These are phyloP conservation scores for Cryptosporidium viatorum DNA, from an alignment of 169 alveolate genomes.

Conservation along the genomic window DNA sequence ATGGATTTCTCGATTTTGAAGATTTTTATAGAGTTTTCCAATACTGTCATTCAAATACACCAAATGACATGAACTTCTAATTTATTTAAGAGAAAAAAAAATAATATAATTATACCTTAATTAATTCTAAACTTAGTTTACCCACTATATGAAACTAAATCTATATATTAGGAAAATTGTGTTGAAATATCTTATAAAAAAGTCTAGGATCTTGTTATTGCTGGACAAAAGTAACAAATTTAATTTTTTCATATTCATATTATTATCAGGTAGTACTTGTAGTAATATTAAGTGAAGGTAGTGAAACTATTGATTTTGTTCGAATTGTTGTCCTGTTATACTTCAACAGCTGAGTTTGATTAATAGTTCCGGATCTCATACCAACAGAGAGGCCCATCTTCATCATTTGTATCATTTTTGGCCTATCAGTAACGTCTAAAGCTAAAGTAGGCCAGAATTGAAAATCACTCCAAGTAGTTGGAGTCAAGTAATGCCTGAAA, in stretches of 20 bases:
- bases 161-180: background rate
- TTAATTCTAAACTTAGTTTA: background rate
- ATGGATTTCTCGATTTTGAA: slow-evolving; percentile 70
- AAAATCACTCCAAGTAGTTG: slow-evolving; percentile 62
- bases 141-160: background rate
- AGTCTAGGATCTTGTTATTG: background rate
- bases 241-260: too few species aligned
- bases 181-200: too few species aligned
- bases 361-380: slow-evolving; percentile 31
- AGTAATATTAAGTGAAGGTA: slow-evolving; percentile 48
- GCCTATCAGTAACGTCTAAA: slow-evolving; percentile 56
- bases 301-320: slow-evolving; percentile 9
- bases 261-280: background rate
- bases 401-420: slow-evolving; percentile 72
- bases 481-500: slow-evolving; percentile 57
- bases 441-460: slow-evolving; percentile 67
- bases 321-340: slow-evolving; percentile 28
- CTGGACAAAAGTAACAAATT: too few species aligned
- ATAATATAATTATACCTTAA: background rate
- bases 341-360: slow-evolving; percentile 44
- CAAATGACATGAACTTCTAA: background rate
- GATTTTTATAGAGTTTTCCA: slow-evolving; percentile 71
- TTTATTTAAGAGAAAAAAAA: background rate
- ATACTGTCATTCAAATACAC: slow-evolving; percentile 30
- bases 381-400: slow-evolving; percentile 70